Evolutionary conservation across 2,329 filamentous ascomycete species (phyloP).

Genomic region (Fusarium graminum): DNA sequence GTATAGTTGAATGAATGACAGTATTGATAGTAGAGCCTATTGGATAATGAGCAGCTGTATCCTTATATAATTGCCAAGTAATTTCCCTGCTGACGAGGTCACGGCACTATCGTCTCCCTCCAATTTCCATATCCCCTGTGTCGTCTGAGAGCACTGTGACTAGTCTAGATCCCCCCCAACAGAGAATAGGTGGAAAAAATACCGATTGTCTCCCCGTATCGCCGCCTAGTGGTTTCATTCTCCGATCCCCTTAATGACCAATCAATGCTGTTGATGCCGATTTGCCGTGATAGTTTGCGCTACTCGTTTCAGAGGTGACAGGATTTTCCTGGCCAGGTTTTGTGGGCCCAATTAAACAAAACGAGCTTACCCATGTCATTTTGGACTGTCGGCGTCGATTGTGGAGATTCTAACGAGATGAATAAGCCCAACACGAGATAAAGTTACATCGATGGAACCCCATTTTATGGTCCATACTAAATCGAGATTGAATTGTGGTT

Average conservation of each 20-base stretch:
- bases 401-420: neutral
- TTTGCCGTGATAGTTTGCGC: slow-evolving; percentile 12
- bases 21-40: neutral
- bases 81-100: slow-evolving; percentile 7
- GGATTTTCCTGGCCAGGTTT: neutral
- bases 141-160: neutral
- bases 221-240: slow-evolving; percentile 4
- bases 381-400: neutral
- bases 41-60: neutral
- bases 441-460: neutral
- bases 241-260: slow-evolving; percentile 4
- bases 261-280: slow-evolving; percentile 11
- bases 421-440: neutral
- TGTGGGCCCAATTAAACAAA: slow-evolving; percentile 7
- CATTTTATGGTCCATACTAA: neutral
- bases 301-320: slow-evolving; percentile 7
- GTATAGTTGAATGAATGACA: neutral
- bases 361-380: neutral
- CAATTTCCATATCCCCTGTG: neutral
- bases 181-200: neutral
- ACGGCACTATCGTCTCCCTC: slow-evolving; percentile 7
- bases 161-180: neutral
- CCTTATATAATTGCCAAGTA: neutral
- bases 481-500: neutral
- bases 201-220: neutral